phyloP scores from a whole-genome alignment of 73 alveolate genomes.

The Paramecium octaurelia region DNA sequence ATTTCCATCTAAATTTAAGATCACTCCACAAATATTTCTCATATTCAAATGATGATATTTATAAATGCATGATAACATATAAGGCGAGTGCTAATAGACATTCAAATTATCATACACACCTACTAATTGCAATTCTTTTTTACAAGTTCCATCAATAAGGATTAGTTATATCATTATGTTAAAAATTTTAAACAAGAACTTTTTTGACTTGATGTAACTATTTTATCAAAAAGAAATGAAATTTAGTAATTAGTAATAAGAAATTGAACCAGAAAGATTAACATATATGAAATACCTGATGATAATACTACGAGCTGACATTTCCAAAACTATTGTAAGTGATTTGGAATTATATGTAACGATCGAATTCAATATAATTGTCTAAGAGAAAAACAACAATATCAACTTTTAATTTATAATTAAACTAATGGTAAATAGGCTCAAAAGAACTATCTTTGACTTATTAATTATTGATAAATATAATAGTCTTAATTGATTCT shows the following conservation, averaged over 20 bases:
- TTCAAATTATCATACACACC: neutral
- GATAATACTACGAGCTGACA: neutral
- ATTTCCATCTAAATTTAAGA: neutral
- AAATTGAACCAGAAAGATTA: neutral
- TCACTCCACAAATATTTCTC: neutral
- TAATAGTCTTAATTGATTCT: neutral
- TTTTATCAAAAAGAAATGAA: too few relatives aligned
- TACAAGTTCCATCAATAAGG: neutral
- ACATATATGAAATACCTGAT: neutral
- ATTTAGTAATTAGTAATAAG: too few relatives aligned
- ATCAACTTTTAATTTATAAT: neutral
- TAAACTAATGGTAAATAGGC: neutral
- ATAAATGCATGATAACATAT: neutral
- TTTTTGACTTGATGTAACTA: neutral
- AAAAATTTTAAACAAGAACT: neutral
- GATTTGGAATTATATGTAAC: neutral
- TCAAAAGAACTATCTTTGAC: neutral
- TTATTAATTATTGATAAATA: neutral
- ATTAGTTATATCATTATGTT: neutral
- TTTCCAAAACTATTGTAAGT: neutral
- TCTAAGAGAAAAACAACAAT: too few relatives aligned
- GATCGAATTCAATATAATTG: neutral
- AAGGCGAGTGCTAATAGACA: neutral
- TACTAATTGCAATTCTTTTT: neutral
- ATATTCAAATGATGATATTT: neutral